phyloP scores from a whole-genome alignment of 805 yeast species.

The Lachancea sp. region DNA sequence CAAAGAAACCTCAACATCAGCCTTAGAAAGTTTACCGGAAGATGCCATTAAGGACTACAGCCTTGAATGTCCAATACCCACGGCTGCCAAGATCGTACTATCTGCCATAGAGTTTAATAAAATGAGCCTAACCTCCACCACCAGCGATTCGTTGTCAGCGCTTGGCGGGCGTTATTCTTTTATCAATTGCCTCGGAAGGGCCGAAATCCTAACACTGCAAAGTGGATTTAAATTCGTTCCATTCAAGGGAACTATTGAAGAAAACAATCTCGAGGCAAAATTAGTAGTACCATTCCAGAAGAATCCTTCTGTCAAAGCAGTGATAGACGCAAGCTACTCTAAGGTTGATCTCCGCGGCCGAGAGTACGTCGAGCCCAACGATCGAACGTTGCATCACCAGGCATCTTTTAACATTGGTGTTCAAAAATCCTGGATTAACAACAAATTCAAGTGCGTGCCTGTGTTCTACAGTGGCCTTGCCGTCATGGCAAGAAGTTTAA shows the following conservation, averaged over 20 bases:
- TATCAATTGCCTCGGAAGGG: constrained; percentile 51
- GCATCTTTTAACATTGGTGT: constrained; percentile 47
- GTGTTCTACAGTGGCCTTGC: constrained; percentile 49
- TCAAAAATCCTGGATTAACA: constrained; percentile 32
- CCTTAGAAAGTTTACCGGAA: neutral
- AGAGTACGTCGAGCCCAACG: constrained; percentile 13
- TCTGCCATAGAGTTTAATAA: constrained; percentile 31
- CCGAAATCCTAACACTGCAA: constrained; percentile 44
- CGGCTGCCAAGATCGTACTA: constrained; percentile 40
- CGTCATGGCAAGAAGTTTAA: constrained; percentile 49
- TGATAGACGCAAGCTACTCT: constrained; percentile 39
- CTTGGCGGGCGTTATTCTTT: constrained; percentile 34
- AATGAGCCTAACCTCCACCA: constrained; percentile 31
- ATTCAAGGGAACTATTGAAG: constrained; percentile 39
- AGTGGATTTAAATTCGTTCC: constrained; percentile 44
- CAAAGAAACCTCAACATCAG: constrained; percentile 28
- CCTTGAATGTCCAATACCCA: constrained; percentile 38
- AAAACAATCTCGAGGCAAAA: constrained; percentile 44
- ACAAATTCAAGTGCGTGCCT: constrained; percentile 18
- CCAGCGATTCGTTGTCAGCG: constrained; percentile 33
- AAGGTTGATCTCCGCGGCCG: constrained; percentile 32
- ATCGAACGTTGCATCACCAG: constrained; percentile 13
- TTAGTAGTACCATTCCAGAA: constrained; percentile 41
- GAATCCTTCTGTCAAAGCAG: constrained; percentile 40
- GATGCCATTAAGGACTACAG: constrained; percentile 29